Base-by-base conservation (phyloP, 176 grass and related monocot genomes). In the Musa itinerans region DNA sequence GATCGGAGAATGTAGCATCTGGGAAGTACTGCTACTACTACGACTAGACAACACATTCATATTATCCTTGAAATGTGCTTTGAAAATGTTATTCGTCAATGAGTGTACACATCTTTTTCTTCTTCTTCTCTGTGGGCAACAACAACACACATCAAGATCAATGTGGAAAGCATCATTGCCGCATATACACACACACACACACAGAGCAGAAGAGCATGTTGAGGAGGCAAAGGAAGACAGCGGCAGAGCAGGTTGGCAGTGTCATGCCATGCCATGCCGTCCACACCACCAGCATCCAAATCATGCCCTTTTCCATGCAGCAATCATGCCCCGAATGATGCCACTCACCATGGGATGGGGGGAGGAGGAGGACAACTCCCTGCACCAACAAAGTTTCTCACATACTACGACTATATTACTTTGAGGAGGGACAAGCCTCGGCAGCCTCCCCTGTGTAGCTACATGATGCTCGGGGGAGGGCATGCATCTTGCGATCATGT, bases 401-500 rank as follows among this genome's bases (percentile, higher is more conserved):
- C 8, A 59, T 59, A 59, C n/a, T 59, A 59, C n/a, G 19, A 15
- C n/a, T 6, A 61, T 9, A 61, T 61, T 0, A 61, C 57, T n/a
- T 61, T 21, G 57, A n/a, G 57, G 57, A 61, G n/a, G 17, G 57
- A n/a, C 57, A 61, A 61, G 1, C 57, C 17, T 5, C 57, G 15
- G 15, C 55, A 17, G 15, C 12, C 56, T 58, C 56, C 17, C 19
- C 8, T 19, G 8, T 19, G n/a, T n/a, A n/a, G 57, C 14, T 3
- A 20, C 17, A 61, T 19, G 57, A 61, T 20, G 16, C 57, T n/a
- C 10, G 1, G 55, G 15, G 55, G 55, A 58, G 19, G 16, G 57
- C 57, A 61, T 61, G 57, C 57, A 61, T 61, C 57, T 61, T 61
- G 57, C 57, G n/a, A 61, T 61, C 57, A 61, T 61, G 2, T 61